Percentiles rank a stretch among this genome's conserved stretches.
Evolutionary conservation across 2,329 filamentous ascomycete species (phyloP).

Genomic region (Onygena corvina): DNA sequence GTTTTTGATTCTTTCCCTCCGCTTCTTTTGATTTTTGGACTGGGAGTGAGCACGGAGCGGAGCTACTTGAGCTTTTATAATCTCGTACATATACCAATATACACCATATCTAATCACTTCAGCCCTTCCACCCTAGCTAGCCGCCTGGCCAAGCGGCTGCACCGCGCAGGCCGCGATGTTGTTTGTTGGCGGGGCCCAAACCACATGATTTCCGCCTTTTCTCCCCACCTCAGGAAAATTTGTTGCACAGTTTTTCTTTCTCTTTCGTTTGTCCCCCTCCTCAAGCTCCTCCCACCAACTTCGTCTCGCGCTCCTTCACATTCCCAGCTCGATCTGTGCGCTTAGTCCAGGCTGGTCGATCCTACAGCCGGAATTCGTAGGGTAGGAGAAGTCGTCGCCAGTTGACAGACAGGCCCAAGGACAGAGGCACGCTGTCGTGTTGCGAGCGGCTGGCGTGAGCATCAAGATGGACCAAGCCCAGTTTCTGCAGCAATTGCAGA

Average conservation of each 20-base stretch:
- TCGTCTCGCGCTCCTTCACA: slow-evolving; percentile 6
- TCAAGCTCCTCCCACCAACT: slow-evolving; percentile 1
- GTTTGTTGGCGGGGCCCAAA: background rate
- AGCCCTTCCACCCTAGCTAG: background rate
- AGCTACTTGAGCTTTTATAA: background rate
- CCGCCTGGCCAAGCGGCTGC: no score
- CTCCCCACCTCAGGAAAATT: slow-evolving; percentile 9
- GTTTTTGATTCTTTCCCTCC: background rate
- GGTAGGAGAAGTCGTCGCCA: no score
- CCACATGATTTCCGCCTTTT: slow-evolving; percentile 3
- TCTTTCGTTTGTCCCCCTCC: background rate
- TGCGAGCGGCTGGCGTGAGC: slow-evolving; percentile 2
- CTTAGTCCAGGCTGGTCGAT: background rate
- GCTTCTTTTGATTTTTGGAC: slow-evolving; percentile 4
- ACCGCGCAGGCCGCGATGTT: background rate
- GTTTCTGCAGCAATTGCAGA: slow-evolving; percentile 76
- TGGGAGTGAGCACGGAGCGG: background rate
- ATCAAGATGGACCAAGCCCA: slow-evolving; percentile 62
- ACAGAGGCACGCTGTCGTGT: background rate
- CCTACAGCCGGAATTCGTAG: background rate
- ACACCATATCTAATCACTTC: background rate
- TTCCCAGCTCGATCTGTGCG: background rate
- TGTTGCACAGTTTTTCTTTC: slow-evolving; percentile 9
- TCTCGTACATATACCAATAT: slow-evolving; percentile 1
- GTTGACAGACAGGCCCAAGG: no score